These are phyloP conservation scores for Cotoneaster glaucophyllus DNA, from an alignment of 306 rosid species.

Conservation along the genomic window DNA sequence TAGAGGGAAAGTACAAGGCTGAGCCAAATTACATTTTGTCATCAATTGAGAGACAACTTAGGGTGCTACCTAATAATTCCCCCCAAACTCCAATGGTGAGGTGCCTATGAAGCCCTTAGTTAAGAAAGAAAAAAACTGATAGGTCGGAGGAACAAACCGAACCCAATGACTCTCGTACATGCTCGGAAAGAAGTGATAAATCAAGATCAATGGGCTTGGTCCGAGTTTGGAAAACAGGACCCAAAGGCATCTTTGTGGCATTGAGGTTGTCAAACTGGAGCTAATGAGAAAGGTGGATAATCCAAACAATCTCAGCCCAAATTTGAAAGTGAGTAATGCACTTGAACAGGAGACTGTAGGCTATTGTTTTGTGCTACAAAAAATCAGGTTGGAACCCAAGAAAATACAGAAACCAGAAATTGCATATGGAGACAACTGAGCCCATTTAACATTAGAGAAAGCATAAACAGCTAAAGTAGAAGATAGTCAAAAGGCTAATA, in stretches of 20 bases:
- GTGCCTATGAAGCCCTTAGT: neutral
- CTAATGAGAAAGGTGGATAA: neutral
- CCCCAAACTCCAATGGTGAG: neutral
- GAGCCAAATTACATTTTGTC: neutral
- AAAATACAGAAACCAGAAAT: neutral
- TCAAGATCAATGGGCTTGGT: neutral
- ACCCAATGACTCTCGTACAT: neutral
- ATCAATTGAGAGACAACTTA: neutral
- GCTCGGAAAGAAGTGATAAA: neutral
- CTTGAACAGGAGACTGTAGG: neutral
- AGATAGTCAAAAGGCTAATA: neutral
- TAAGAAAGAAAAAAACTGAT: too few species aligned
- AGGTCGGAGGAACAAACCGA: too few species aligned
- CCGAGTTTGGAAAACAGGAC: neutral
- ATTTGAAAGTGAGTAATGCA: neutral
- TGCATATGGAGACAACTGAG: neutral
- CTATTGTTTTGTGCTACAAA: neutral
- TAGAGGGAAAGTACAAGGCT: neutral
- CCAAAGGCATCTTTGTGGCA: too few species aligned
- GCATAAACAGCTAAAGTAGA: neutral
- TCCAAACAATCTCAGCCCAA: neutral
- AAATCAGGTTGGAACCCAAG: neutral
- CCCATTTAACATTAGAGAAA: neutral
- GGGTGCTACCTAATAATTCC: neutral
- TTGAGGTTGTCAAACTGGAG: neutral